phyloP scores from a whole-genome alignment of 2,329 filamentous ascomycete species.

The Botrytis cinerea region DNA sequence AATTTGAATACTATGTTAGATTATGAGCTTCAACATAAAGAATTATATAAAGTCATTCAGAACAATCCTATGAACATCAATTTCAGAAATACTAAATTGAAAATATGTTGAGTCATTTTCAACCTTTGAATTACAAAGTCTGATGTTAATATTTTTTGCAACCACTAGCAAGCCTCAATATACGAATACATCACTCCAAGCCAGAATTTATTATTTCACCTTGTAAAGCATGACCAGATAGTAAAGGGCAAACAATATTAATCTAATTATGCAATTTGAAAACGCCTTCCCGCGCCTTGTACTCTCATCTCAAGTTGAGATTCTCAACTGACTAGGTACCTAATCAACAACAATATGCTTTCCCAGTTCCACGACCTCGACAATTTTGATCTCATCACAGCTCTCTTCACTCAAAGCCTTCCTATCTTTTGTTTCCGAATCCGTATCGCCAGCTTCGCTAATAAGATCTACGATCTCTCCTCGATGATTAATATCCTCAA shows the following conservation, averaged over 20 bases:
- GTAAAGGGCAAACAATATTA: neutral
- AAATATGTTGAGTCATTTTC: too few relatives aligned
- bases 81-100: too few relatives aligned
- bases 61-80: too few relatives aligned
- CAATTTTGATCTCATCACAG: neutral
- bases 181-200: too few relatives aligned
- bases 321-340: neutral
- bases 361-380: neutral
- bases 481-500: neutral
- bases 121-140: too few relatives aligned
- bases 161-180: too few relatives aligned
- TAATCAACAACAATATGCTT: constrained; percentile 11
- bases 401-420: neutral
- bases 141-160: too few relatives aligned
- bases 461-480: neutral
- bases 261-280: neutral
- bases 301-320: neutral
- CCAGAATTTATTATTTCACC: neutral
- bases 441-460: neutral
- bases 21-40: too few relatives aligned
- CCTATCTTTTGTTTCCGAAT: neutral
- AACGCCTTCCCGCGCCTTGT: neutral
- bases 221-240: neutral
- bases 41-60: too few relatives aligned
- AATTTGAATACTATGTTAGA: too few relatives aligned